Evolutionary conservation across 2,329 filamentous ascomycete genomes (phyloP), one percentile per base, ranked within the genome.

Genomic region (Pestalotiopsis sp.): DNA sequence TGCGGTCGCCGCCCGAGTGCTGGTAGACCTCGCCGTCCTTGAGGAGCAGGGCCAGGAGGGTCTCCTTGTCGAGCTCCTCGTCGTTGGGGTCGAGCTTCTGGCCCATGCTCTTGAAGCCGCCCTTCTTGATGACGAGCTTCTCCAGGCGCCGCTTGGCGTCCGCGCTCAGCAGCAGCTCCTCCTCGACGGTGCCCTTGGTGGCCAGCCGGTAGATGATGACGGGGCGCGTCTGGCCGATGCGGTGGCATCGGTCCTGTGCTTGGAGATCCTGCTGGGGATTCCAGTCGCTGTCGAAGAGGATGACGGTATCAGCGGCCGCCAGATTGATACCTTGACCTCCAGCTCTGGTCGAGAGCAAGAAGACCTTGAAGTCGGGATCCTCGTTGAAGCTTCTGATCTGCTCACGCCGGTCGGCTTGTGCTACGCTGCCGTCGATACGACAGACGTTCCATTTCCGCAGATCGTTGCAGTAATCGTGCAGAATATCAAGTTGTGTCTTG

Each of bases 241-340:
- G 90, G 77, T 99, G 96, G 0, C 93, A 94, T 4, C 96, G 93
- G 76, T 99, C 96, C 80, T 98, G 96, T 0, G 96, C 96, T 77
- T 99, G 96, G 0, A 99, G 85, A 79, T 99, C 96, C 77, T 98
- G 95, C 78, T 99, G 96, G 0, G 96, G 96, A 75, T 99, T 99
- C 90, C 95, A 98, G 75, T 97, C 88, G 2, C 82, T 90, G 79
- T 98, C 95, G 73, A 96, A 98, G 0, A 98, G 85, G 60, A 98
- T 92, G 12, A 98, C 95, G 0, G 95, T 98, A 74, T 98, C 95
- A 0, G 95, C 95, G 0, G 91, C 91, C 0, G 93, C 93, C 0
- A 98, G 89, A 75, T 98, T 98, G 84, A 98, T 98, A 64, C 95
- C 95, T 76, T 97, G 94, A 0, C 96, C 96, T 25, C 96, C 96